phyloP scores from a whole-genome alignment of 2,329 filamentous ascomycete genomes.

The Tolypocladium pustulatum region DNA sequence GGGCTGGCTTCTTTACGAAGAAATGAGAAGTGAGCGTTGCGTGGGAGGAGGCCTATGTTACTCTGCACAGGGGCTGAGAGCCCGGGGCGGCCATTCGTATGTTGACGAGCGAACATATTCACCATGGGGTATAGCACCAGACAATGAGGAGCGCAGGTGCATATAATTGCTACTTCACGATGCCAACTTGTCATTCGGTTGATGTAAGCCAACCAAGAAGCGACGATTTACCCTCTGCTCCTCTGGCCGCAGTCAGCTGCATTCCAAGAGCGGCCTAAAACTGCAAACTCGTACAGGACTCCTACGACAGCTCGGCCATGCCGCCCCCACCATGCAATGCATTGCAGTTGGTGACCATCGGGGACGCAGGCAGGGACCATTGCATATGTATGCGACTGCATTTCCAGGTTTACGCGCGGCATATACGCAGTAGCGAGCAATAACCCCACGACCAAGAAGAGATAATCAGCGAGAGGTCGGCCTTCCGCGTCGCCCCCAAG shows the following conservation, averaged over 20 bases:
- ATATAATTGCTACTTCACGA: neutral
- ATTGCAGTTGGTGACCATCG: too few species aligned
- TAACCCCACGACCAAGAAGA: neutral
- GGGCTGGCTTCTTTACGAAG: slow-evolving; percentile 31
- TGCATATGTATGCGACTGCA: neutral
- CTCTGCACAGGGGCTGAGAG: neutral
- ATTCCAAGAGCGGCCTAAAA: neutral
- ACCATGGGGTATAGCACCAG: neutral
- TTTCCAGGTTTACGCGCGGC: neutral
- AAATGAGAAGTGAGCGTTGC: neutral
- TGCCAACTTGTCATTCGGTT: neutral
- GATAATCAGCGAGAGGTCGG: neutral
- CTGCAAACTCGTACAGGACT: neutral
- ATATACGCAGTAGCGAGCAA: neutral
- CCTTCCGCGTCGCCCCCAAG: neutral
- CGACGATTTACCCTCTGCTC: neutral
- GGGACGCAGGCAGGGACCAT: neutral
- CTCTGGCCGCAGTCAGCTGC: neutral
- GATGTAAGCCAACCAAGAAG: neutral
- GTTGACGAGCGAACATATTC: neutral
- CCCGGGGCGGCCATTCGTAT: neutral
- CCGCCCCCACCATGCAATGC: neutral
- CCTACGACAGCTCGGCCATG: neutral
- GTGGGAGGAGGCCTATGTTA: too few species aligned
- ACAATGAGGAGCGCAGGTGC: neutral